Evolutionary conservation across 2,329 filamentous ascomycete species (phyloP), one percentile per base, ranked within the genome.

Genomic region (Fusarium robinianum): DNA sequence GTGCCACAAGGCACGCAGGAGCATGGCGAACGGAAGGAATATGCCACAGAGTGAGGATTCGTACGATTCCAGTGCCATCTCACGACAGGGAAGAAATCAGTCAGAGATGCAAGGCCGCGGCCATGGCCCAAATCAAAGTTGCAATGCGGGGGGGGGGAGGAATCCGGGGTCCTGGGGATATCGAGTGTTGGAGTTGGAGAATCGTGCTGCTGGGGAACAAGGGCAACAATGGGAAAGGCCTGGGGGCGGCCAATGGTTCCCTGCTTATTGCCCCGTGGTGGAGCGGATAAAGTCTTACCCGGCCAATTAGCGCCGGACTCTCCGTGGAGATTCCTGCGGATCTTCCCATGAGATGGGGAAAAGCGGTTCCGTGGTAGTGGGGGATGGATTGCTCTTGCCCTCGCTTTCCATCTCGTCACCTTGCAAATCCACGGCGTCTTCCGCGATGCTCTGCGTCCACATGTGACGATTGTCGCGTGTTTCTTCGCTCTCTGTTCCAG

Each of bases 61-160:
- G 57, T 49, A 50, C 41, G 45, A 53, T 37, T 23, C 53, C 46
- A 26, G 44, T 48, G 52, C 58, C 59, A 60, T 56, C 42, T 55
- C 58, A 57, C 36, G 52, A 16, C 45, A 43, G 27, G 8, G 46
- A 29, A 40, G 32, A 40, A 8, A 17, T 33, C 12, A 32, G 23
- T 49, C 33, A 53, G 24, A 47, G 37, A 46, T 33, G 52, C 39
- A 29, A 47, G 34, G 27, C 24, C 34, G 48, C 31, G 51, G 46
- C 41, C 53, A 55, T 55, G 32, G 27, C 37, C 52, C 44, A 46
- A 44, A 47, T 19, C 54, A 34, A 33, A 47, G 33, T 29, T 42
- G 37, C 38, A 51, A 54, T 60, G 58, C 57, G 58, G 59, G 58
- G 58, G 57, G 58, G 55, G 58, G 59, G 58, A 58, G 57, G 57